Conservation (phyloP, 768 basidiomycete species). For the Pisolithus tinctorius region DNA sequence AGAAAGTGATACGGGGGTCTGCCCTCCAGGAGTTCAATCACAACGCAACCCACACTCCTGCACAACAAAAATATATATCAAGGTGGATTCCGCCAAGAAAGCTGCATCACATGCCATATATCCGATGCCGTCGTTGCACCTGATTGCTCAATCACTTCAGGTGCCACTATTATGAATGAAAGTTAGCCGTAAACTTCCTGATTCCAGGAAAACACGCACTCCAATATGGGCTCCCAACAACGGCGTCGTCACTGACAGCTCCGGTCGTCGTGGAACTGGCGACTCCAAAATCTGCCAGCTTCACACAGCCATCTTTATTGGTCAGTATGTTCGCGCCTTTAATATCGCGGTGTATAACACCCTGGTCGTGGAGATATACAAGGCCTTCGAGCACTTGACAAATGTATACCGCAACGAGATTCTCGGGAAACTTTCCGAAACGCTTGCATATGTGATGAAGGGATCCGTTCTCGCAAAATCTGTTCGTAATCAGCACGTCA, state of each 20-base stretch:
- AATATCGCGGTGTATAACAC: slow-evolving; percentile 98
- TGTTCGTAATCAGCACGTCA: slow-evolving; percentile 9
- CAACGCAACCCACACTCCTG: slow-evolving; percentile 92
- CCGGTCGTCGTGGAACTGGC: slow-evolving; percentile 73
- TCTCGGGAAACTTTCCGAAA: slow-evolving; percentile 98
- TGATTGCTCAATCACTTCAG: slow-evolving; percentile 96
- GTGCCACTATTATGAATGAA: slow-evolving; percentile 64
- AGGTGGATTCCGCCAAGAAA: background rate
- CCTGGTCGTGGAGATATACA: slow-evolving; percentile 96
- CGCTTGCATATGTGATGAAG: slow-evolving; percentile 92
- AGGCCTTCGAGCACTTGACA: slow-evolving; percentile 94
- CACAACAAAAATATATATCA: slow-evolving; percentile 2
- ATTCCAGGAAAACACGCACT: slow-evolving; percentile 47
- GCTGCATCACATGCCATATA: slow-evolving; percentile 61
- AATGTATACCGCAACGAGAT: slow-evolving; percentile 92
- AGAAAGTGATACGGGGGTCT: slow-evolving; percentile 95
- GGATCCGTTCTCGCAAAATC: slow-evolving; percentile 98
- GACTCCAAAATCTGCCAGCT: slow-evolving; percentile 98
- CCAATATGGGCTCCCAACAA: slow-evolving; percentile 98
- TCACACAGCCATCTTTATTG: slow-evolving; percentile 97
- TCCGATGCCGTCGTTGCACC: slow-evolving; percentile 97
- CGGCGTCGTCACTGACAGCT: slow-evolving; percentile 77
- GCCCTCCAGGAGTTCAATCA: slow-evolving; percentile 84
- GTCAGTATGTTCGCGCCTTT: slow-evolving; percentile 99
- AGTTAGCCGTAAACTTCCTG: slow-evolving; percentile 3